phyloP scores from a whole-genome alignment of 441 rosid genomes.

The Geranium incanum region DNA sequence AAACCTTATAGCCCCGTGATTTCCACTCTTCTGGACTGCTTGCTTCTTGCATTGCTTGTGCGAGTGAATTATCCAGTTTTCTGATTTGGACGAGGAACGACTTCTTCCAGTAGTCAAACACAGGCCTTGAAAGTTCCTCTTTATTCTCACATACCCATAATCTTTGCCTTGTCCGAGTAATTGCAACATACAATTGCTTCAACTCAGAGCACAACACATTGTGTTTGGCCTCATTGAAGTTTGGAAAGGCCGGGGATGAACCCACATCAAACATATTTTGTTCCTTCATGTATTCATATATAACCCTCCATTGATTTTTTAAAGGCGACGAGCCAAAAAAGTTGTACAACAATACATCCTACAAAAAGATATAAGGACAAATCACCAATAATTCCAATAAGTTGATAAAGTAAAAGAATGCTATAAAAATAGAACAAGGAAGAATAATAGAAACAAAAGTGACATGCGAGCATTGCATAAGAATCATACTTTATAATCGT shows the following conservation, averaged over 20 bases:
- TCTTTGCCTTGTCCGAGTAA: slow-evolving; percentile 48
- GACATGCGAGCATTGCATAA: background rate
- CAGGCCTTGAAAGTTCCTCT: slow-evolving; percentile 28
- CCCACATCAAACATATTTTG: slow-evolving; percentile 28
- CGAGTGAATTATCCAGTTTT: slow-evolving; percentile 32
- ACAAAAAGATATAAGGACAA: background rate
- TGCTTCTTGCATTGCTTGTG: slow-evolving; percentile 39
- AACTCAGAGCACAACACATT: slow-evolving; percentile 45
- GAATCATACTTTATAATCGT: background rate
- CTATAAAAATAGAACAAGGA: background rate
- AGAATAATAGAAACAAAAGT: background rate
- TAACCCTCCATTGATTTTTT: slow-evolving; percentile 41
- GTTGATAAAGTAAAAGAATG: no score
- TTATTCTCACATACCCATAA: slow-evolving; percentile 46
- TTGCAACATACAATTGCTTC: slow-evolving; percentile 53
- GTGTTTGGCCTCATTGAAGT: slow-evolving; percentile 32
- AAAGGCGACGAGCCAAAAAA: slow-evolving; percentile 47
- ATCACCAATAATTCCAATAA: background rate
- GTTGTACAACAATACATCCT: slow-evolving; percentile 49
- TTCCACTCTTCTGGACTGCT: slow-evolving; percentile 51
- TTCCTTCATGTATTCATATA: slow-evolving; percentile 41
- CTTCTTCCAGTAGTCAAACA: slow-evolving; percentile 45
- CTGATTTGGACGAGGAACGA: slow-evolving; percentile 34
- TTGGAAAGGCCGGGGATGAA: slow-evolving; percentile 23
- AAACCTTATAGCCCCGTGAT: slow-evolving; percentile 42